A percentile compares a stretch with the other conserved stretches of the same genome.
These are phyloP conservation scores for Cicer bijugum DNA, from an alignment of 306 rosid species.

Conservation along the genomic window DNA sequence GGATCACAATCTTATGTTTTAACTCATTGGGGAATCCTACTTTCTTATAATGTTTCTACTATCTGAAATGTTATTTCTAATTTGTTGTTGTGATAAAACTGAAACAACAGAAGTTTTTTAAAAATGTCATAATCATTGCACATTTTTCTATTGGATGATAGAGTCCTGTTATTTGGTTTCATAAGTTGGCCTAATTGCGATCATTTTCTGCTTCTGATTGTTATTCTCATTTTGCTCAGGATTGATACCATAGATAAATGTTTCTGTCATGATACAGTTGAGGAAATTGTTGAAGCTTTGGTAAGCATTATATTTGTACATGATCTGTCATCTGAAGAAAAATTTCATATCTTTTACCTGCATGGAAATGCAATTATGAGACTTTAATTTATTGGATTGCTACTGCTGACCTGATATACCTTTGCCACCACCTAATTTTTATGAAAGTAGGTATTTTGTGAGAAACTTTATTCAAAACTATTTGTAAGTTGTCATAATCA, in stretches of 20 bases:
- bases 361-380: constrained; percentile 5
- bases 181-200: constrained; percentile 22
- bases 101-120: neutral
- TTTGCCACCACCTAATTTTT: constrained; percentile 4
- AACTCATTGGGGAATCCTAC: constrained; percentile 3
- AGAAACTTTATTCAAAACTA: constrained; percentile 28
- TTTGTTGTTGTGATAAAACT: constrained; percentile 26
- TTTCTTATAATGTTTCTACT: constrained; percentile 1
- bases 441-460: constrained; percentile 29
- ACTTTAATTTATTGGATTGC: constrained; percentile 26
- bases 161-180: constrained; percentile 25
- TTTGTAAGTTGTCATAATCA: neutral
- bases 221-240: constrained; percentile 55
- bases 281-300: constrained; percentile 87
- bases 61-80: constrained; percentile 25
- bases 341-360: neutral
- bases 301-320: constrained; percentile 59
- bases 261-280: constrained; percentile 85
- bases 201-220: constrained; percentile 34
- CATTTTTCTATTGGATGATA: constrained; percentile 8
- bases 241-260: constrained; percentile 71
- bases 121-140: constrained; percentile 12
- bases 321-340: constrained; percentile 23
- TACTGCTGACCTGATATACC: neutral
- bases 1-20: constrained; percentile 13